Percentiles rank a stretch among this genome's conserved stretches.
Conservation (phyloP, 2,329 filamentous ascomycete species). For the Stachybotrys chlorohalonatus region DNA sequence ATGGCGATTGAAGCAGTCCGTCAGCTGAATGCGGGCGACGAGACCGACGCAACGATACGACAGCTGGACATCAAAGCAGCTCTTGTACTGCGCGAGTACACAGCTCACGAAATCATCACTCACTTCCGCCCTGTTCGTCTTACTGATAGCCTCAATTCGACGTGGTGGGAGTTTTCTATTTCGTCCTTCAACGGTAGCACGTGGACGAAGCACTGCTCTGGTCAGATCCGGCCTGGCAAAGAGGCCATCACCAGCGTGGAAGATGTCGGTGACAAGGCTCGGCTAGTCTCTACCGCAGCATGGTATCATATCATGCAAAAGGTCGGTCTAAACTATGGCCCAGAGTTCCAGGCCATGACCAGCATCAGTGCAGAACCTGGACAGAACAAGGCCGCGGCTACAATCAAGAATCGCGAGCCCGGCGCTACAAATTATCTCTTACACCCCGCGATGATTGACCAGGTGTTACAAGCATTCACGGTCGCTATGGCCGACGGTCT, state of each 20-base stretch:
- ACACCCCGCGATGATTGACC: conserved; percentile 30
- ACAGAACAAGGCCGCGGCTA: conserved; percentile 10
- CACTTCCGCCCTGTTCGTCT: conserved; percentile 15
- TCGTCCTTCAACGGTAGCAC: conserved; percentile 8
- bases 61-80: background rate
- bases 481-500: conserved; percentile 13
- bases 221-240: conserved; percentile 2
- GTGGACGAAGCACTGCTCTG: conserved; percentile 14
- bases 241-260: background rate
- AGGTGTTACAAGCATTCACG: conserved; percentile 19
- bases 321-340: conserved; percentile 22
- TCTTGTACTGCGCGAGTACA: background rate
- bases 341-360: conserved; percentile 17
- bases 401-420: conserved; percentile 3
- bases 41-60: background rate
- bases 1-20: conserved; percentile 13
- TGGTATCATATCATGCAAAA: conserved; percentile 17
- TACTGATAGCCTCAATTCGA: conserved; percentile 11
- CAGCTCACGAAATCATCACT: conserved; percentile 19
- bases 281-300: conserved; percentile 8
- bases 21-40: conserved; percentile 1
- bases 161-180: conserved; percentile 22
- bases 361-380: conserved; percentile 8
- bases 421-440: conserved; percentile 18
- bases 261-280: conserved; percentile 5